Evolutionary conservation across 352 stramenopile genomes (phyloP), one percentile per base, ranked within the genome.

Genomic region (Globisporangium acanthophoron): DNA sequence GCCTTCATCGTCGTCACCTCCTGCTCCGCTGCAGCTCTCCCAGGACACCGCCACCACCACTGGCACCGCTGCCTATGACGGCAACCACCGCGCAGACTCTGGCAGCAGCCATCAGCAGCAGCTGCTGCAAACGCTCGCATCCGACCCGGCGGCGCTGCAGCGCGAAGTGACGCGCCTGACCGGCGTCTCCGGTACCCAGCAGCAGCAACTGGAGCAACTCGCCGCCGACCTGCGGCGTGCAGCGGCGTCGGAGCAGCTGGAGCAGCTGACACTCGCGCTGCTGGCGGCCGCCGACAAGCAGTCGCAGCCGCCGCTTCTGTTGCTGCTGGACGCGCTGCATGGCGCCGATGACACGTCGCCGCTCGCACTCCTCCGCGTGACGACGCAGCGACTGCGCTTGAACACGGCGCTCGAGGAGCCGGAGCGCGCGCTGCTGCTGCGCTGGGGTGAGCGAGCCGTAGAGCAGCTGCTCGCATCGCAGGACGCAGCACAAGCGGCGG

Each of bases 361-460:
- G 40, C 21, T 50, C 27, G 8, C 20, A 20, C 27, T 50, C 31
- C 54, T 54, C n/a, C 44, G 18, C 35, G 35, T 54, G 4, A 41
- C 51, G 20, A 64, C 62, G 5, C 44, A 20, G 9, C 48, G 52
- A 2, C 13, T 68, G 39, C 43, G 45, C 4, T 9, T 29, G 1
- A 33, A 46, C 0, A 5, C 37, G 11, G 37, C 37, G 3, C 31
- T 58, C 4, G 29, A 52, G 4, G 54, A 58, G 5, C 31, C 53
- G 27, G 58, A 50, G 21, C 31, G 58, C 11, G n/a, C 21, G 41
- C 37, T 63, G 27, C 56, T 62, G 12, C 24, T 61, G 12, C 56
- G 59, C 18, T 58, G 51, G 56, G 59, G 51, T 27, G 62, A 68
- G 3, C 51, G 24, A 7, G 33, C 58, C 31, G 39, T 59, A 24